Evolutionary conservation across 768 basidiomycete species (phyloP).

Genomic region (Mycena pura): DNA sequence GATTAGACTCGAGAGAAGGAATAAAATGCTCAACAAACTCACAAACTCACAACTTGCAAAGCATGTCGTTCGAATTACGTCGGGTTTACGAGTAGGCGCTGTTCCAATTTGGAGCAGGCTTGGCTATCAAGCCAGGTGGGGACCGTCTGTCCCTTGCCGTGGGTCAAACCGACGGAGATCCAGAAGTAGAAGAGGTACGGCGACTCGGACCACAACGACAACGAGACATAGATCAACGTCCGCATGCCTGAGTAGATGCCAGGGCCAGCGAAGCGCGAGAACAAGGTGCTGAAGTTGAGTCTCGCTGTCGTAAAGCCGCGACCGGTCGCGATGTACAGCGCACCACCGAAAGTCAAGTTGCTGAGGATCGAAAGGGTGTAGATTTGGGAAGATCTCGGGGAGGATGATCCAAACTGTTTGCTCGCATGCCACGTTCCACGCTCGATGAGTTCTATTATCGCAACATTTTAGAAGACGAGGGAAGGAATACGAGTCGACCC

Average conservation of each 20-base stretch:
- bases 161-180: constrained; percentile 93
- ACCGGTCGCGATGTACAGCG: constrained; percentile 97
- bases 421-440: constrained; percentile 92
- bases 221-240: constrained; percentile 90
- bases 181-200: constrained; percentile 97
- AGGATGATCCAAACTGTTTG: constrained; percentile 94
- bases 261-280: constrained; percentile 98
- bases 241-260: constrained; percentile 98
- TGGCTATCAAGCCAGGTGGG: too few relatives aligned
- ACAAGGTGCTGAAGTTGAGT: constrained; percentile 93
- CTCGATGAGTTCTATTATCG: constrained; percentile 83
- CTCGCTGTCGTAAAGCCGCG: constrained; percentile 98
- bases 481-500: constrained; percentile 23
- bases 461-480: constrained; percentile 23
- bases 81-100: too few relatives aligned
- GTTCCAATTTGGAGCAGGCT: too few relatives aligned
- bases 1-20: too few relatives aligned
- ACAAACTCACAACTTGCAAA: too few relatives aligned
- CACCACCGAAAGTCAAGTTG: constrained; percentile 97
- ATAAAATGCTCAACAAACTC: too few relatives aligned
- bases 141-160: too few relatives aligned
- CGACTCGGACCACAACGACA: constrained; percentile 91
- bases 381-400: constrained; percentile 98
- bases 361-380: constrained; percentile 97
- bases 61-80: too few relatives aligned